A percentile compares a stretch with the other conserved stretches of the same genome.
phyloP scores from a whole-genome alignment of 1,284 basidiomycete species.

The Tetrapyrgos nigripes region DNA sequence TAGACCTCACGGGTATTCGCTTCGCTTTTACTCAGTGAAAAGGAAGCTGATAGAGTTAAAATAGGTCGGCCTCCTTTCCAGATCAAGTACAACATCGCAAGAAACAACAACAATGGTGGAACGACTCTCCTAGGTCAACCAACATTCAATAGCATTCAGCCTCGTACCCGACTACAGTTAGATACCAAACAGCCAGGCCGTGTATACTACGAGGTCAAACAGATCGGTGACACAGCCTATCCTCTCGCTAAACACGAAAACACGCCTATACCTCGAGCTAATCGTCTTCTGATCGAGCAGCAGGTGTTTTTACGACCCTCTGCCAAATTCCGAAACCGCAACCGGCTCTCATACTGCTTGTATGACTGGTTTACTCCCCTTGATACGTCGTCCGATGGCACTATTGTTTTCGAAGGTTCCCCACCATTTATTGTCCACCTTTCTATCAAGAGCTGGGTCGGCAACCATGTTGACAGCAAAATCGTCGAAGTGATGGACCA shows the following conservation, averaged over 20 bases:
- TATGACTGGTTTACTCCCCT: slow-evolving; percentile 67
- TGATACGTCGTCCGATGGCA: slow-evolving; percentile 63
- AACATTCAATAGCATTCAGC: slow-evolving; percentile 87
- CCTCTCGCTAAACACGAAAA: slow-evolving; percentile 69
- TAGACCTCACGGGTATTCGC: slow-evolving; percentile 75
- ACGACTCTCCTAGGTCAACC: slow-evolving; percentile 73
- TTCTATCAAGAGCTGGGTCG: slow-evolving; percentile 76
- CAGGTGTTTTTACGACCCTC: slow-evolving; percentile 80
- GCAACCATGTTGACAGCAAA: slow-evolving; percentile 66
- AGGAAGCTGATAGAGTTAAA: slow-evolving; percentile 5
- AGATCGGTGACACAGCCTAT: slow-evolving; percentile 90
- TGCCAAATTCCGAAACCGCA: slow-evolving; percentile 74
- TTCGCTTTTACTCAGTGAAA: not conserved
- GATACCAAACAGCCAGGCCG: slow-evolving; percentile 81
- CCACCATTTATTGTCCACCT: slow-evolving; percentile 88
- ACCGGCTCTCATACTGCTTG: slow-evolving; percentile 79
- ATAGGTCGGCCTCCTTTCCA: slow-evolving; percentile 86
- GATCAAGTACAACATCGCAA: slow-evolving; percentile 81
- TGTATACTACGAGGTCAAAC: slow-evolving; percentile 89
- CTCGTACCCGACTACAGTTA: slow-evolving; percentile 83
- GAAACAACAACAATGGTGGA: slow-evolving; percentile 62
- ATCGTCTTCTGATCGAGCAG: slow-evolving; percentile 83
- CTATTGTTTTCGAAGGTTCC: slow-evolving; percentile 75
- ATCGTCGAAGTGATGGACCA: slow-evolving; percentile 64
- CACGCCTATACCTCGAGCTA: slow-evolving; percentile 64